These are phyloP conservation scores for Stagonosporopsis cucurbitacearum DNA, from an alignment of 2,329 filamentous ascomycete genomes.

Conservation along the genomic window DNA sequence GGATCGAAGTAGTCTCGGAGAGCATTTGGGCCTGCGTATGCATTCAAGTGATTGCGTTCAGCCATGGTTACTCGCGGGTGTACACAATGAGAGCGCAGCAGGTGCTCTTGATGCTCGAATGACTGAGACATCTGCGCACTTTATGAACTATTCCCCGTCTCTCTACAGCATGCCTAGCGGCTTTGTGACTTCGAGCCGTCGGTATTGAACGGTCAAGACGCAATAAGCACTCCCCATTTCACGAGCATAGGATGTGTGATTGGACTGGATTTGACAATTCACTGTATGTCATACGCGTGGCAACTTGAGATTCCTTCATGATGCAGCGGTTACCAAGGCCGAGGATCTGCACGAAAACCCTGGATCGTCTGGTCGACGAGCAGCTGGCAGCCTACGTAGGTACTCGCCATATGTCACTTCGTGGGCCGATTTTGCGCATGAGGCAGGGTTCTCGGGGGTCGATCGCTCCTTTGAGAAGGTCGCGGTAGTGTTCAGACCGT, in stretches of 20 bases:
- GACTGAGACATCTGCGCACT: neutral
- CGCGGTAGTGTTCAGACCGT: slow-evolving; percentile 1
- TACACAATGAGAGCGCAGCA: neutral
- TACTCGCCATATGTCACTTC: slow-evolving; percentile 13
- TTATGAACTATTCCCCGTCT: neutral
- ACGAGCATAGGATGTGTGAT: neutral
- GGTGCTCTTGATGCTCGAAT: neutral
- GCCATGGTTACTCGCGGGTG: slow-evolving; percentile 8
- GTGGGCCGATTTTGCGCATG: neutral
- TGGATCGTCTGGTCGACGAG: neutral
- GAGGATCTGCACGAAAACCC: neutral
- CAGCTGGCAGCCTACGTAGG: neutral
- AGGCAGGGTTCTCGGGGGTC: neutral
- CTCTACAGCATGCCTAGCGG: neutral
- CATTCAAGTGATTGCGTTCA: slow-evolving; percentile 50
- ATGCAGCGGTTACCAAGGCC: neutral
- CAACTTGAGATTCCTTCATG: neutral
- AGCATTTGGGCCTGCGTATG: slow-evolving; percentile 64
- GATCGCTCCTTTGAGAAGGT: slow-evolving; percentile 3
- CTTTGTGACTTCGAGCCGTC: neutral
- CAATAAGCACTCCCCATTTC: neutral
- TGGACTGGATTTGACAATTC: neutral
- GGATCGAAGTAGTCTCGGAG: slow-evolving; percentile 66
- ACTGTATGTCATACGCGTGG: neutral
- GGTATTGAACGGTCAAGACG: neutral